Evolutionary conservation across 2,329 filamentous ascomycete genomes (phyloP), one percentile per base, ranked within the genome.

Genomic region (Diplodia scrobiculata): DNA sequence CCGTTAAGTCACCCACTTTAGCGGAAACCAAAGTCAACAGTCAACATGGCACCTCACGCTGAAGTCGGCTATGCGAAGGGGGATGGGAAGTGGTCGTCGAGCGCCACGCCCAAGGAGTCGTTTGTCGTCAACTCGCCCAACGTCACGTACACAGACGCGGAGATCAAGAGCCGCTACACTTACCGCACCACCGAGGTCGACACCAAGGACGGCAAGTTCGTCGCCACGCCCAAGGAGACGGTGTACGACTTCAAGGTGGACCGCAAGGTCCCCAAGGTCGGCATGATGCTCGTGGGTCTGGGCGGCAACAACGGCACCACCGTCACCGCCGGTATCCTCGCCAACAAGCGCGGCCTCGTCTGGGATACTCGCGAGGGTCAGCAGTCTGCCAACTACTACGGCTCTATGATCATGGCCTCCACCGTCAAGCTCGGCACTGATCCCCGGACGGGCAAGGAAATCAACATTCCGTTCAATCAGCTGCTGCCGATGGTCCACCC

Each of bases 221-320:
- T 93, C 68, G 95, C 92, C 68, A 89, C 87, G 68, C 95, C 95
- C 74, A 91, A 91, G 80, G 90, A 96, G 82, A 95, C 91, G 69
- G 82, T 89, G 72, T 99, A 98, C 79, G 90, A 97, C 84, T 98
- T 99, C 90, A 96, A 97, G 86, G 91, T 95, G 75, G 90, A 97
- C 78, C 92, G 94, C 79, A 91, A 91, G 80, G 86, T 98, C 68
- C 92, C 92, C 80, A 96, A 94, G 85, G 87, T 92, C 72, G 95
- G 95, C 76, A 87, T 97, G 83, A 98, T 99, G 95, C 86, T 99
- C 71, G 94, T 99, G 71, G 95, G 95, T 70, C 94, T 90, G 88
- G 95, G 95, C 80, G 95, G 95, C 76, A 99, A 99, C 87, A 99
- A 99, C 78, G 95, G 95, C 71, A 92, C 92, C 71, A 99, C 95